Evolutionary conservation across 495 filamentous ascomycete genomes (phyloP), one percentile per base, ranked within the genome.

Genomic region (Penicillium tannophilum): DNA sequence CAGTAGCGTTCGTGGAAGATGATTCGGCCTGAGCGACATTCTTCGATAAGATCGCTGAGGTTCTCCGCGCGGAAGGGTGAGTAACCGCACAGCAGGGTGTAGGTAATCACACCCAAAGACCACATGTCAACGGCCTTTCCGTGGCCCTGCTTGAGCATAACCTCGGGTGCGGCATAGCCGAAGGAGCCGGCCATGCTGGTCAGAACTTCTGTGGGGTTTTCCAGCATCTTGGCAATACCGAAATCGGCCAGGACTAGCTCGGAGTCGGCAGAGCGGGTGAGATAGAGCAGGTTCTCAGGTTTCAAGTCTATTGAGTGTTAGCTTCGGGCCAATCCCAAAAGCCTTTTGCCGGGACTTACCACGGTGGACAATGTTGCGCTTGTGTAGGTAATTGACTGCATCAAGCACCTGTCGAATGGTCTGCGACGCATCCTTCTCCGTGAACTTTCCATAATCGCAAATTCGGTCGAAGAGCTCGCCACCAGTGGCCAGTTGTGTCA

Each of bases 121-220:
- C 94, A 99, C 90, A 99, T 95, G 69, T 99, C 94, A 30, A 98
- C 94, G n/a, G 94, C 90, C 72, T 98, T 98, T 67, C 95, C 94
- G 70, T 99, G 94, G 39, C 95, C 94, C 63, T 90, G 85, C 79
- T 97, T 97, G 49, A 97, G 80, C 94, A 99, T 99, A 45, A 99
- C 93, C 71, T 99, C 94, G 8, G 94, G 94, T 1, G 94, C 94
- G 19, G 94, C 94, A 67, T 99, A 99, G 42, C 94, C 94, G 72
- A 99, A 98, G 3, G 95, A 98, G 35, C 94, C 94, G 19, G 94
- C 94, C 94, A 99, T 99, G 58, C 94, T 98, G 26, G 90, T 97
- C 44, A 99, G 85, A 31, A 97, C 90, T 64, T 94, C 91, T 55
- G 92, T 86, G 62, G 92, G 88, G 57, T 79, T 90, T 64, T 96